These are phyloP conservation scores for Mycena sp. DNA, from an alignment of 1,284 basidiomycete species.

Conservation along the genomic window DNA sequence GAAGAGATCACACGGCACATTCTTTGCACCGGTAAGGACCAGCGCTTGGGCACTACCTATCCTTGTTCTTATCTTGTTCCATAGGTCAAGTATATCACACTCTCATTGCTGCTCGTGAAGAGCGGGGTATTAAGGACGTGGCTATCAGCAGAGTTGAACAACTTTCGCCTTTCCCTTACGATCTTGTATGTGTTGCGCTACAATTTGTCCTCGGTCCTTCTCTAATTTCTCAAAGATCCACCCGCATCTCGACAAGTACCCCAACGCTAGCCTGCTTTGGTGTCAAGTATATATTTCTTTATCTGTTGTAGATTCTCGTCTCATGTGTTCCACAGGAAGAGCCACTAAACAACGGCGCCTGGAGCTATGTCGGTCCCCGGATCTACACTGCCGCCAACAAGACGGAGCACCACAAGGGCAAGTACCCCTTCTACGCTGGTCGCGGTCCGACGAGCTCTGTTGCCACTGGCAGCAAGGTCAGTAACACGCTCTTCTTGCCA, in stretches of 20 bases:
- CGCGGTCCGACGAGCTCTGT: conserved; percentile 90
- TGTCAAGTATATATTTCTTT: conserved; percentile 71
- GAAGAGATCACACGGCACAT: conserved; percentile 94
- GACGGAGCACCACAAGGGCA: conserved; percentile 91
- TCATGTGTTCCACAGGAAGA: conserved; percentile 63
- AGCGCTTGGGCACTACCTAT: neutral
- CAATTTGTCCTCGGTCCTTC: conserved; percentile 9
- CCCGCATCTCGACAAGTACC: conserved; percentile 94
- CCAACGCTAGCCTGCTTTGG: conserved; percentile 93
- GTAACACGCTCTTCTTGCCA: conserved; percentile 23
- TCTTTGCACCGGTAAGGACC: conserved; percentile 75
- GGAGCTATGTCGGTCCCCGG: conserved; percentile 92
- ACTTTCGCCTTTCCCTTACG: conserved; percentile 96
- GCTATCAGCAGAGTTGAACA: conserved; percentile 97
- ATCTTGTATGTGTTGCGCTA: conserved; percentile 71
- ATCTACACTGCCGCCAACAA: conserved; percentile 85
- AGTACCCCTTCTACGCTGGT: conserved; percentile 88
- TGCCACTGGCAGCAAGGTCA: conserved; percentile 89
- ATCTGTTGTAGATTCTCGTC: neutral
- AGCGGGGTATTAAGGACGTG: conserved; percentile 89
- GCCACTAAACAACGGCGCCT: conserved; percentile 93
- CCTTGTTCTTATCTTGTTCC: conserved; percentile 13
- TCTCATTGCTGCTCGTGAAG: conserved; percentile 89
- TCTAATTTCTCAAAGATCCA: conserved; percentile 62
- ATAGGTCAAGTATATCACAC: conserved; percentile 95